Base-by-base conservation (phyloP, 148 eudicot species). In the Gaultheria prostrata region DNA sequence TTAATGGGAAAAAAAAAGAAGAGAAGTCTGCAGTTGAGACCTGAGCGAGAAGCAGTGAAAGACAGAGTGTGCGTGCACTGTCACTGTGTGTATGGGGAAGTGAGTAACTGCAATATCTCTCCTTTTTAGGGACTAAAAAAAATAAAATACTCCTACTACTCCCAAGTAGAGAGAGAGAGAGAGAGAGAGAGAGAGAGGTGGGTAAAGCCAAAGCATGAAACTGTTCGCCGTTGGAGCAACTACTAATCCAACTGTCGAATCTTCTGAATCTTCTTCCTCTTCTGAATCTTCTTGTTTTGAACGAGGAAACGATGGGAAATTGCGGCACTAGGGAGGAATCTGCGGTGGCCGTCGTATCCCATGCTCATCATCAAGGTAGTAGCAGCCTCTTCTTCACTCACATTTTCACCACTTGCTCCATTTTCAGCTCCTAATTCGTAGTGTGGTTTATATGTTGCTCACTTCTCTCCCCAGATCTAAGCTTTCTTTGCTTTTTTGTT, bases 321-420 rank as follows among this genome's bases (percentile, higher is more conserved):
- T 95, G 98, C 86, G 98, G 98, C 28, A 95, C 96, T 90, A 88
- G 96, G 83, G 98, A 95, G 85, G 98, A 95, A 87, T 93, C 98
- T 79, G 93, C 95, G 56, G 98, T 21, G 46, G 50, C 94, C 59
- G 98, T 94, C 57, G 94, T 92, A 45, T 84, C 95, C 63, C 86
- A 93, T 79, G 95, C 98, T 87, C 98, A 93, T 81, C 92, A 86
- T 72, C 90, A 86, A 87, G 94, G 95, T 89, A 61, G 76, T 20
- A 54, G 39, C 48, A 4, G 43, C 5, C 43, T 39, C 43, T 6
- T 11, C 43, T 1, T 24, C 46, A 14, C 63, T 51, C 9, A 6
- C 28, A 10, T 45, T 30, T 43, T 54, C 1, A 21, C 50, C 61
- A 79, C 6, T 72, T 53, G 77, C 78, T 82, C 77, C 82, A 53